phyloP scores from a whole-genome alignment of 768 basidiomycete genomes.

The Kwoniella botswanensis region DNA sequence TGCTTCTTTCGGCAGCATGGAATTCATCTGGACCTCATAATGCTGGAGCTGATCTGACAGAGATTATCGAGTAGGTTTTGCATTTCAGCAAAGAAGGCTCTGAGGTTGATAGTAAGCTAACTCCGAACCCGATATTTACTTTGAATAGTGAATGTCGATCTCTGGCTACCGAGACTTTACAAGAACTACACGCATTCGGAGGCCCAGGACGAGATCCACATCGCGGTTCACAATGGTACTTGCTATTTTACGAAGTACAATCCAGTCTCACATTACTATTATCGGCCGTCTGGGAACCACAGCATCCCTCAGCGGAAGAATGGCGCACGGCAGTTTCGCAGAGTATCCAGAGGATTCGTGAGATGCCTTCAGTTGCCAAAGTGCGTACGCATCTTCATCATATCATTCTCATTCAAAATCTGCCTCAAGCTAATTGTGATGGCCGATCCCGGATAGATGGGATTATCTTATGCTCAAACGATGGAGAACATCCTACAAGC shows the following conservation, averaged over 20 bases:
- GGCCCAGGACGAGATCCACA: neutral
- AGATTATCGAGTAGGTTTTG: neutral
- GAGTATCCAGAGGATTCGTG: slow-evolving; percentile 3
- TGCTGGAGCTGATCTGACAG: neutral
- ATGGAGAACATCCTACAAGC: slow-evolving; percentile 5
- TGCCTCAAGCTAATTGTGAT: neutral
- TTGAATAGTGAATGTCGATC: neutral
- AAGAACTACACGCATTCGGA: neutral
- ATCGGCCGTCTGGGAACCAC: slow-evolving; percentile 1
- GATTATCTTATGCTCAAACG: slow-evolving; percentile 6
- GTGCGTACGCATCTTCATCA: neutral
- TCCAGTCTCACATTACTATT: neutral
- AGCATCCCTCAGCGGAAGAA: neutral
- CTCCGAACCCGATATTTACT: too few relatives aligned
- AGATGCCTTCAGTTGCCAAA: slow-evolving; percentile 2
- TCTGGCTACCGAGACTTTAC: neutral
- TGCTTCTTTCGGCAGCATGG: neutral
- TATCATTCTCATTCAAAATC: neutral
- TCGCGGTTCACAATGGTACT: slow-evolving; percentile 1
- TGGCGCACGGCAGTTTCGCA: slow-evolving; percentile 4
- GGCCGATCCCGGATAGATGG: neutral
- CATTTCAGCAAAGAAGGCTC: neutral
- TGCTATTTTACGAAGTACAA: slow-evolving; percentile 2
- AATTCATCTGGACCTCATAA: slow-evolving; percentile 4
- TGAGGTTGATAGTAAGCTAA: too few relatives aligned